Base-by-base conservation (phyloP, 768 basidiomycete species). In the Leccinum uliginosum region DNA sequence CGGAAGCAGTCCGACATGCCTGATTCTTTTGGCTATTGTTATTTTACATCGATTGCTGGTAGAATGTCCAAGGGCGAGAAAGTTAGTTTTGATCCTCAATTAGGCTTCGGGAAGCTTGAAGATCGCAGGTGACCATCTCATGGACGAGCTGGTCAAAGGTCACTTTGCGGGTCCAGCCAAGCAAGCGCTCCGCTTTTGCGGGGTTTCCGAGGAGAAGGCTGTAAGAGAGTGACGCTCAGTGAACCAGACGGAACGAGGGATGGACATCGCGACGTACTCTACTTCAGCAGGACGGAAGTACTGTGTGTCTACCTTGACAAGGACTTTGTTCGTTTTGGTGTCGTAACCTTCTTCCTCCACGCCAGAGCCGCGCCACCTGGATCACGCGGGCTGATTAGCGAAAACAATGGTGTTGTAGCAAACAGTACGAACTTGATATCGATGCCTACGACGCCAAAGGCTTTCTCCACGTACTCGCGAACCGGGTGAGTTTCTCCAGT, bases 211-310 rank as follows among this genome's bases (percentile, higher is more conserved):
- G 80, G 40, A 98, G 80, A 54, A 95, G 82, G 4, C 92, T 93
- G 47, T 51, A 8, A 45, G 9, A 14, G 12, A 34, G 26, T 21
- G 19, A 23, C 19, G 29, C 14, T 63, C 19, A 59, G 46, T 24
- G 12, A 55, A 45, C 21, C 19, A 29, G 26, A 26, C 26, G 14
- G 54, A 32, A 26, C 21, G 24, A 19, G 45, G 30, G 35, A 26
- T 26, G 40, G 34, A 47, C 38, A 46, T 45, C 23, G 60, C 15
- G 10, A 86, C 89, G 59, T 66, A 92, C 86, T 96, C 93, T 74
- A 96, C 93, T 84, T 95, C 92, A 19, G 91, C 90, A 9, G 92
- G 92, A 72, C 94, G 89, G 88, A 94, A 97, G 78, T 97, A 96
- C 62, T 79, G 79, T 24, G 88, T 71, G 74, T 98, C 96, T 38